These are phyloP conservation scores for Colletotrichum scovillei DNA, from an alignment of 2,329 filamentous ascomycete genomes.

Conservation along the genomic window DNA sequence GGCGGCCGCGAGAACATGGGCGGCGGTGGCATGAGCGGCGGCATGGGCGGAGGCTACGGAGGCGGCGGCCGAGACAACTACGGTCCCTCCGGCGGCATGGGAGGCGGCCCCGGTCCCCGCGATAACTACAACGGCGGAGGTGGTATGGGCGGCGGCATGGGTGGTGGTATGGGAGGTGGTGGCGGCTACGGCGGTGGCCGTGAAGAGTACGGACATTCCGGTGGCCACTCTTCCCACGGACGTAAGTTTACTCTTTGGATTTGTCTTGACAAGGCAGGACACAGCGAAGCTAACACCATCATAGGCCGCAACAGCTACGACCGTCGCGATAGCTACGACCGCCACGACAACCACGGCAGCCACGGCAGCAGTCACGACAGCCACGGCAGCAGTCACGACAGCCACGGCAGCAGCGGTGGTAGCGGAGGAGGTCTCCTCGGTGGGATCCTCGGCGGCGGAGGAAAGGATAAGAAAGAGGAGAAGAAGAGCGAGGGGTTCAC, in stretches of 20 bases:
- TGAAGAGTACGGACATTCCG: slow-evolving; percentile 10
- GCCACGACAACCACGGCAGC: background rate
- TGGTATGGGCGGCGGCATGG: no score
- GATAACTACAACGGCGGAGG: background rate
- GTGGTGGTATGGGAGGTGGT: background rate
- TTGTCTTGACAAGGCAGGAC: no score
- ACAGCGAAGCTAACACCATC: background rate
- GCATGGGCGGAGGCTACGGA: slow-evolving; percentile 2
- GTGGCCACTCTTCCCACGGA: slow-evolving; percentile 13
- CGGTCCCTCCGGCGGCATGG: slow-evolving; percentile 3
- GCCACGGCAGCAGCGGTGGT: background rate
- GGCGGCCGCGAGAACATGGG: background rate
- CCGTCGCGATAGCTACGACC: background rate
- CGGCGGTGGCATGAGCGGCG: background rate
- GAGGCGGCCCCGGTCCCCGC: background rate
- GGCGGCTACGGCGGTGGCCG: slow-evolving; percentile 8
- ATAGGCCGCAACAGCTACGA: background rate
- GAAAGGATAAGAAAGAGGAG: slow-evolving; percentile 22
- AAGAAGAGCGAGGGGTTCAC: slow-evolving; percentile 27
- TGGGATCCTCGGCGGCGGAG: slow-evolving; percentile 23
- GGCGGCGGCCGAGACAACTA: slow-evolving; percentile 12
- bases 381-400: background rate
- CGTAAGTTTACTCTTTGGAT: slow-evolving; percentile 4
- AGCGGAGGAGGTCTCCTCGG: slow-evolving; percentile 16
- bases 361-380: background rate